Conservation (phyloP, 352 stramenopile genomes). For the Phytophthora rubi region DNA sequence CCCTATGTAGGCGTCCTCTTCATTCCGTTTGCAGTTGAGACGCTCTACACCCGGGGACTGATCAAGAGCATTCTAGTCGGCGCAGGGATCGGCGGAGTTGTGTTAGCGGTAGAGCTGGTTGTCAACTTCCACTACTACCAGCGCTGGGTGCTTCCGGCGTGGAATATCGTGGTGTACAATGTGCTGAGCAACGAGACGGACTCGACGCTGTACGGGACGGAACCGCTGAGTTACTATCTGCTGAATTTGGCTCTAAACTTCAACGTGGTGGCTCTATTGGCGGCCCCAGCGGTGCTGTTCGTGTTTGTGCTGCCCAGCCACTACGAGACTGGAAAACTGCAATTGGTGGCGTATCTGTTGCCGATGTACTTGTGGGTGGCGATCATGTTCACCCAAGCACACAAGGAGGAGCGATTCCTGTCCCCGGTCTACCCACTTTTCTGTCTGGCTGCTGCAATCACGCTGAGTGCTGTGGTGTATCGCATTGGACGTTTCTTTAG, state of each 20-base stretch:
- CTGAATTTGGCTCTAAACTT: conserved; percentile 97
- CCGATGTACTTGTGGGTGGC: conserved; percentile 91
- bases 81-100: conserved; percentile 62
- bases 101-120: conserved; percentile 83
- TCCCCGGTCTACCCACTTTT: conserved; percentile 96
- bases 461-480: conserved; percentile 61
- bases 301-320: conserved; percentile 46
- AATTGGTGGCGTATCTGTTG: conserved; percentile 55
- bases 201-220: conserved; percentile 97
- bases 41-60: conserved; percentile 59
- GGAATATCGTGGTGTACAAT: conserved; percentile 98
- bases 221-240: conserved; percentile 95
- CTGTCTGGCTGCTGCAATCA: conserved; percentile 79
- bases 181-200: conserved; percentile 89
- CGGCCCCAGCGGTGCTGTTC: conserved; percentile 47
- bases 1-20: conserved; percentile 97
- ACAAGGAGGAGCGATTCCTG: conserved; percentile 99
- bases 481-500: conserved; percentile 39
- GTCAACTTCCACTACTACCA: conserved; percentile 87
- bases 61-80: conserved; percentile 58
- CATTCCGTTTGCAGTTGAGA: conserved; percentile 92
- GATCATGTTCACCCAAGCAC: conserved; percentile 94
- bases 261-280: conserved; percentile 88
- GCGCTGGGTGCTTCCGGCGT: conserved; percentile 80
- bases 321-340: conserved; percentile 36